These are phyloP conservation scores for Acer negundo DNA, from an alignment of 345 rosid genomes.

Conservation along the genomic window DNA sequence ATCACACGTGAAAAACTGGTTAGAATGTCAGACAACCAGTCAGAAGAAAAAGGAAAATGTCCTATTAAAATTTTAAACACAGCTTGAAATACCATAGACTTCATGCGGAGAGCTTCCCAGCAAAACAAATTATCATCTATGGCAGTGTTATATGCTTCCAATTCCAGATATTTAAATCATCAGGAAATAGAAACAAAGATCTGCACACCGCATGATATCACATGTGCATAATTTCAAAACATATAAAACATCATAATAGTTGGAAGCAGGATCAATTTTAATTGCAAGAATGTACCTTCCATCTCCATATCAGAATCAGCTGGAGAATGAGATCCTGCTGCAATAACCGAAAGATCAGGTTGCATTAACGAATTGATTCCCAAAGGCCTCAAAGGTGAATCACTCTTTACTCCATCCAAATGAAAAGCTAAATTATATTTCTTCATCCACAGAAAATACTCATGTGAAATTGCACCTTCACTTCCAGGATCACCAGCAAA, in stretches of 20 bases:
- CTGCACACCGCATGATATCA: background rate
- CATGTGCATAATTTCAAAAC: background rate
- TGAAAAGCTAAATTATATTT: constrained; percentile 24
- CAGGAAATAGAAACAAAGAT: constrained; percentile 9
- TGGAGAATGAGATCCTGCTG: constrained; percentile 30
- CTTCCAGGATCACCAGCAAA: constrained; percentile 47
- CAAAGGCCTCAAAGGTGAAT: constrained; percentile 19
- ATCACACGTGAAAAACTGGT: background rate
- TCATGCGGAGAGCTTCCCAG: background rate
- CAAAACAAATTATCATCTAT: background rate
- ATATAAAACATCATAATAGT: background rate
- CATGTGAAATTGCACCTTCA: constrained; percentile 39
- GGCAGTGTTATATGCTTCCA: background rate
- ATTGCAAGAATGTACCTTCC: constrained; percentile 79
- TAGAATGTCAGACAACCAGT: background rate
- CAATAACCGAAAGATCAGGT: constrained; percentile 13
- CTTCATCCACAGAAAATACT: constrained; percentile 44
- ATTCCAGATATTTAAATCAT: background rate
- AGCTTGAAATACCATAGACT: background rate
- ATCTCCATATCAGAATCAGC: constrained; percentile 83
- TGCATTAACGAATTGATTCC: constrained; percentile 22
- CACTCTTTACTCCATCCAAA: constrained; percentile 18
- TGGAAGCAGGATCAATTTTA: constrained; percentile 16
- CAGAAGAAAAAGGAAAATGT: no score
- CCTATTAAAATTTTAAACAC: background rate